Conservation (phyloP, 768 basidiomycete genomes). For the Hirschioporus abietinus region DNA sequence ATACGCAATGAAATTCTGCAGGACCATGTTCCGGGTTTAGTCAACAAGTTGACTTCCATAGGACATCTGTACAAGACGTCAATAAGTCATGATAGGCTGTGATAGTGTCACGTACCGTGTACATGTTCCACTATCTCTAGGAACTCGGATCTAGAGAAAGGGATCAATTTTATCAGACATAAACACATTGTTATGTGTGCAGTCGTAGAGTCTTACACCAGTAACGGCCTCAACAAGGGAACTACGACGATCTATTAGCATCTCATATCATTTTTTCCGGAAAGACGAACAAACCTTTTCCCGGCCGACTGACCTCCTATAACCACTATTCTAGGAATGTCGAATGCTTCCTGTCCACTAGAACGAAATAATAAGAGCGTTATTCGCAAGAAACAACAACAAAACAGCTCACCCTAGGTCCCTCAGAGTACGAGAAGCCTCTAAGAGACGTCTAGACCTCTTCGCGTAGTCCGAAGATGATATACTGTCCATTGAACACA, state of each 20-base stretch:
- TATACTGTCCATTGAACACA: neutral
- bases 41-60: neutral
- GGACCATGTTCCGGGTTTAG: neutral
- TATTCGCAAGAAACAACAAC: neutral
- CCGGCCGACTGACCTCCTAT: constrained; percentile 3
- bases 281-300: neutral
- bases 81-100: neutral
- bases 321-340: constrained; percentile 1
- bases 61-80: neutral
- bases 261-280: neutral
- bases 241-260: neutral
- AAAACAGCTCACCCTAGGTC: neutral
- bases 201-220: neutral
- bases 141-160: constrained; percentile 1
- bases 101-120: neutral
- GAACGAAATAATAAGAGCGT: neutral
- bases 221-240: constrained; percentile 3
- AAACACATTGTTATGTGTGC: neutral
- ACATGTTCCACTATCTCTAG: constrained; percentile 2
- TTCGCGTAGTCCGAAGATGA: constrained; percentile 2
- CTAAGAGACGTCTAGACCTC: neutral
- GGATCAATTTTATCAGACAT: neutral
- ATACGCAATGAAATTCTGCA: constrained; percentile 2
- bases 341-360: neutral
- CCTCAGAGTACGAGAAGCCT: neutral